These are phyloP conservation scores for Candida hungchunana DNA, from an alignment of 805 yeast genomes.

Conservation along the genomic window DNA sequence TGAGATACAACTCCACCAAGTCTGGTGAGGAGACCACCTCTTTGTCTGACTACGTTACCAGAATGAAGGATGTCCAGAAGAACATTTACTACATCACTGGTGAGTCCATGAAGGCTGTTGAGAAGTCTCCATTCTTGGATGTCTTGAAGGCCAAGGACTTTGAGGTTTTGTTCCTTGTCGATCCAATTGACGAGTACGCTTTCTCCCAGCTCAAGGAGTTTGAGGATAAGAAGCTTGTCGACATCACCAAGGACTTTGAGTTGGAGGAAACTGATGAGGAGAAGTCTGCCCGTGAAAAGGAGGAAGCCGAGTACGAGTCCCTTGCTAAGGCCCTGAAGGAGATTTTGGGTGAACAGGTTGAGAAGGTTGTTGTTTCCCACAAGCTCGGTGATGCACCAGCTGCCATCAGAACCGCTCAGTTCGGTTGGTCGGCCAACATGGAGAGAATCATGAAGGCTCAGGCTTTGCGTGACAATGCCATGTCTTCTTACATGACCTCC, in stretches of 20 bases:
- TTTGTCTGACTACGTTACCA: constrained; percentile 93
- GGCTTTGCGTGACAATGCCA: constrained; percentile 96
- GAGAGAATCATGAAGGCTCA: constrained; percentile 99
- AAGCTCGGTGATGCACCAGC: constrained; percentile 98
- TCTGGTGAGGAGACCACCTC: constrained; percentile 92
- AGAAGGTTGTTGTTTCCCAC: constrained; percentile 97
- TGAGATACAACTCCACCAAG: constrained; percentile 97
- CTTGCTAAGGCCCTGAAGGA: constrained; percentile 96
- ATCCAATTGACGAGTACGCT: constrained; percentile 99
- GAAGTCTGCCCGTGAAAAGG: constrained; percentile 90
- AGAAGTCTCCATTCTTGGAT: constrained; percentile 98
- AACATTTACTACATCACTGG: constrained; percentile 99
- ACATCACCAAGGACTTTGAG: constrained; percentile 98
- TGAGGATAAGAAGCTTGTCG: constrained; percentile 98
- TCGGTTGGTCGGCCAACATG: constrained; percentile 99
- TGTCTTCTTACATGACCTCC: constrained; percentile 99
- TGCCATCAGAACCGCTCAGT: constrained; percentile 99
- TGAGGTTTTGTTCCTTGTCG: constrained; percentile 96
- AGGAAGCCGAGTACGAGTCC: constrained; percentile 85
- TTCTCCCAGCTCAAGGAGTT: constrained; percentile 99
- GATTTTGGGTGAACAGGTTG: constrained; percentile 96
- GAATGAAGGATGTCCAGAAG: constrained; percentile 99
- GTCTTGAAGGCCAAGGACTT: constrained; percentile 98
- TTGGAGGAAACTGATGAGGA: constrained; percentile 98
- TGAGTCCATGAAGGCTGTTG: constrained; percentile 96